Evolutionary conservation across 371 early-diverging fungal genomes (phyloP).

Genomic region (Massospora cicadina): DNA sequence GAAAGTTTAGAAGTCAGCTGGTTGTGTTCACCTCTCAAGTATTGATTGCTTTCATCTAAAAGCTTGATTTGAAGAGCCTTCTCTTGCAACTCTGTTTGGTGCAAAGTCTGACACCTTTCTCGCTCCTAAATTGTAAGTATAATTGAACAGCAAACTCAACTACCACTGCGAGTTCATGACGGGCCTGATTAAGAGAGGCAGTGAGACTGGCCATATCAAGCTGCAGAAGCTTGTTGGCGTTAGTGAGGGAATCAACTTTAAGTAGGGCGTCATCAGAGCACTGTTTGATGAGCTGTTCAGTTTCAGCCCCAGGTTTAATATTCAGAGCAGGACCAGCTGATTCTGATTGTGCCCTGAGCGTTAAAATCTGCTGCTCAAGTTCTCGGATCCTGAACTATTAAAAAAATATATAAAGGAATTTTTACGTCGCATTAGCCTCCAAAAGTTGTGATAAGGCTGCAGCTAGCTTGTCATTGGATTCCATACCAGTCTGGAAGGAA

Average conservation of each 20-base stretch:
- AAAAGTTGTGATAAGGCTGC: neutral
- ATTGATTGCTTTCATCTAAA: neutral
- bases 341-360: neutral
- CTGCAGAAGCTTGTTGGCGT: neutral
- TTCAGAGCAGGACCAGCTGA: neutral
- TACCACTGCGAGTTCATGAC: neutral
- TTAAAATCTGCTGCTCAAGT: neutral
- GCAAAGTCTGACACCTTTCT: neutral
- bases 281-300: neutral
- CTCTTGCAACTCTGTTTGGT: neutral
- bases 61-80: neutral
- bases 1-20: neutral
- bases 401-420: no score
- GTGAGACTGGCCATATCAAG: neutral
- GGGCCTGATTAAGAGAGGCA: neutral
- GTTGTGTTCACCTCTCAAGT: neutral
- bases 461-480: neutral
- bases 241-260: neutral
- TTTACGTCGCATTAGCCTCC: neutral
- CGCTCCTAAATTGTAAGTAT: neutral
- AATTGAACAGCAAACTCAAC: neutral
- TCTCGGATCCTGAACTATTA: neutral
- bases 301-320: neutral
- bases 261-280: neutral
- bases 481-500: neutral